Evolutionary conservation across 768 basidiomycete species (phyloP).

Genomic region (Agaricus blazei): DNA sequence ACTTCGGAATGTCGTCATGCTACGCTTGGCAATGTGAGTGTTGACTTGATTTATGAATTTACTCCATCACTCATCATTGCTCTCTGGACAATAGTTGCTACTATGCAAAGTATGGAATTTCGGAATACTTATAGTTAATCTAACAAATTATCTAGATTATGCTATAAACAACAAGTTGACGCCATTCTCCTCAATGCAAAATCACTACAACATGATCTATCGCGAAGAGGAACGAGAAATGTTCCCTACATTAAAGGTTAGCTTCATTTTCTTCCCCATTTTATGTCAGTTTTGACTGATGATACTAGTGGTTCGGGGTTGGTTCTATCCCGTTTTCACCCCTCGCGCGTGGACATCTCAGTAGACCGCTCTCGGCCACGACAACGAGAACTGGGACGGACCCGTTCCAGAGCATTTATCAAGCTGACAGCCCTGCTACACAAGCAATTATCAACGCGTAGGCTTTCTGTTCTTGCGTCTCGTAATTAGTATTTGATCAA

Average conservation of each 20-base stretch:
- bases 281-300: not conserved
- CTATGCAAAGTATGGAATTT: slow-evolving; percentile 46
- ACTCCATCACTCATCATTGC: too few relatives aligned
- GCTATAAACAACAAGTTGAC: slow-evolving; percentile 52
- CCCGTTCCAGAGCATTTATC: slow-evolving; percentile 15
- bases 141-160: slow-evolving; percentile 35
- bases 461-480: not conserved
- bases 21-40: slow-evolving; percentile 48
- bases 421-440: slow-evolving; percentile 17
- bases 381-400: slow-evolving; percentile 37
- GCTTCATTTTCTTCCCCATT: not conserved
- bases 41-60: not conserved
- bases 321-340: slow-evolving; percentile 60
- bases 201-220: slow-evolving; percentile 55
- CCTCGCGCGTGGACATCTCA: slow-evolving; percentile 45
- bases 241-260: slow-evolving; percentile 52
- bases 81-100: slow-evolving; percentile 28
- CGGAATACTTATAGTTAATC: not conserved
- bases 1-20: slow-evolving; percentile 55
- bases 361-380: slow-evolving; percentile 34
- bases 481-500: not conserved
- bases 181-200: slow-evolving; percentile 66
- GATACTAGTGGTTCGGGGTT: slow-evolving; percentile 40
- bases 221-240: slow-evolving; percentile 62
- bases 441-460: slow-evolving; percentile 35